Conservation (phyloP, 176 grass and related monocot genomes). For the Avena atlantica region DNA sequence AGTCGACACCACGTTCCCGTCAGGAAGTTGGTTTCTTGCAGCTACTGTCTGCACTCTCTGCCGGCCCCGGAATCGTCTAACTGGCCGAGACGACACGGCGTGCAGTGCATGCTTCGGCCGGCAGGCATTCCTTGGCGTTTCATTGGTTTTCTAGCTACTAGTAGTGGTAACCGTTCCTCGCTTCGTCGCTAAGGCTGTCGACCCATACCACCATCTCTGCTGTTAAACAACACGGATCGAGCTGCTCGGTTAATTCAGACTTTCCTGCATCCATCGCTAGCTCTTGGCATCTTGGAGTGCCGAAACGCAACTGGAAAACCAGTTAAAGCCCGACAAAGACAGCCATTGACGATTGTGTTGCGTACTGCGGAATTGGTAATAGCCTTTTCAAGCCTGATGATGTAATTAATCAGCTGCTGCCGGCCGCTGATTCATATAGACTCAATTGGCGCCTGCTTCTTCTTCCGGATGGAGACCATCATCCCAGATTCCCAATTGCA, state of each 20-base stretch:
- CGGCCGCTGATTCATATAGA: neutral
- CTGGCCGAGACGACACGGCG: neutral
- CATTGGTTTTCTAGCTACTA: too few relatives aligned
- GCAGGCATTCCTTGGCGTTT: too few relatives aligned
- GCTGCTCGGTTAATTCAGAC: too few relatives aligned
- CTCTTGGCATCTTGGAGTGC: neutral
- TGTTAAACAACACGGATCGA: neutral
- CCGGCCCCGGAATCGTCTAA: neutral
- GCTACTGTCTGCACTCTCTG: neutral
- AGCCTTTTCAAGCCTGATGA: neutral
- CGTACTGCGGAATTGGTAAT: neutral
- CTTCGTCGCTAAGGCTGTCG: conserved; percentile 44
- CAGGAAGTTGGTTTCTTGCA: neutral
- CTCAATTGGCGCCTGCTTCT: too few relatives aligned
- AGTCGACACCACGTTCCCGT: neutral
- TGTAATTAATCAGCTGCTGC: neutral
- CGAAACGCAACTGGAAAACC: conserved; percentile 44
- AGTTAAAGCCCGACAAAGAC: conserved; percentile 16
- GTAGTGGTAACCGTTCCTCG: neutral
- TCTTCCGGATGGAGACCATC: neutral
- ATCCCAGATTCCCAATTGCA: neutral
- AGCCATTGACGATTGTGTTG: neutral
- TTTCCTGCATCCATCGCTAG: too few relatives aligned
- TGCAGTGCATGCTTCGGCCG: neutral
- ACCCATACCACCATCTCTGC: neutral